Conservation (phyloP, 2,329 filamentous ascomycete species). For the Ampelomyces quisqualis region DNA sequence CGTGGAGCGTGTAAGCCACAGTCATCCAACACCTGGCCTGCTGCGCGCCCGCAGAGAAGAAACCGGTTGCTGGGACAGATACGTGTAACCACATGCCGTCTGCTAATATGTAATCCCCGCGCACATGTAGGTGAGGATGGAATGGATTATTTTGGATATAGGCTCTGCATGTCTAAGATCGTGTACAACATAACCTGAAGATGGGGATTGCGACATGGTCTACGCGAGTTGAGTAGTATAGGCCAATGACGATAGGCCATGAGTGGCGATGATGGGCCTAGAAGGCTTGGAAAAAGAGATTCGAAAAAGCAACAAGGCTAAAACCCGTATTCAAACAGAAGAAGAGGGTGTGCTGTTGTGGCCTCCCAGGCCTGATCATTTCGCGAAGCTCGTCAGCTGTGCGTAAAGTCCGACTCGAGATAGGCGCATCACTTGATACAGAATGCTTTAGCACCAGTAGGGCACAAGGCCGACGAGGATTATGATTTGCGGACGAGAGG, state of each 20-base stretch:
- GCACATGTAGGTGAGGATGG: neutral
- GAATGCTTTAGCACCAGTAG: neutral
- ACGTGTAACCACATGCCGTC: neutral
- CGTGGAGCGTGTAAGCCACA: conserved; percentile 29
- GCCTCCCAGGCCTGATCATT: conserved; percentile 10
- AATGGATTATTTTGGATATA: neutral
- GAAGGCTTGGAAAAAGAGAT: conserved; percentile 7
- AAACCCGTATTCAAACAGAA: conserved; percentile 1
- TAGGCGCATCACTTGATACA: neutral
- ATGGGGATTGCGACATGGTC: neutral
- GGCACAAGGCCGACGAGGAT: neutral
- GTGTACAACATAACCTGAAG: neutral
- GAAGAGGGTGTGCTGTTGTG: conserved; percentile 9
- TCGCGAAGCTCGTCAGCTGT: conserved; percentile 9
- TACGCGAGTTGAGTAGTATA: neutral
- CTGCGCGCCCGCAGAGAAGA: conserved; percentile 7
- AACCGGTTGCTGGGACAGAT: conserved; percentile 17
- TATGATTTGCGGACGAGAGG: conserved; percentile 1
- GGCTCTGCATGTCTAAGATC: no score
- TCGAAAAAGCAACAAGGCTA: conserved; percentile 23
- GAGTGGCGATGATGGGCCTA: conserved; percentile 1
- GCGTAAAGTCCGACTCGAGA: neutral
- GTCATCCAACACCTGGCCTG: conserved; percentile 22
- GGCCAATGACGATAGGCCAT: neutral
- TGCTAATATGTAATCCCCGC: neutral